Conservation (phyloP, 2,329 filamentous ascomycete genomes). For the Monilinia fructicola region DNA sequence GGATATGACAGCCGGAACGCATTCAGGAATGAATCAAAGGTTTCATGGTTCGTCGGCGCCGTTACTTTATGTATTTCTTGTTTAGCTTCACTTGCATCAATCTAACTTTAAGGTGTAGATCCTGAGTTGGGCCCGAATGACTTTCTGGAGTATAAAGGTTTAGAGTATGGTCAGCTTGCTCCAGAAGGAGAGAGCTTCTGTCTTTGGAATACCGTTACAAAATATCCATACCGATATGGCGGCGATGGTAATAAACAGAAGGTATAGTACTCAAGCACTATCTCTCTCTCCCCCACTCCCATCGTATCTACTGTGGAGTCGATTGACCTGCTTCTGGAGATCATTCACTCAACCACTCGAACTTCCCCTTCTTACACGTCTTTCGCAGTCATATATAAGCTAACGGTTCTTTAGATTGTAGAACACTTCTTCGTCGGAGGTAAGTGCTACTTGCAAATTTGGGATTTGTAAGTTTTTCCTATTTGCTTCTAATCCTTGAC, state of each 20-base stretch:
- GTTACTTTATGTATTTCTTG: neutral
- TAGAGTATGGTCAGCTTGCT: constrained; percentile 36
- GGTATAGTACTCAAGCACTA: constrained; percentile 4
- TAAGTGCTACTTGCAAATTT: constrained; percentile 59
- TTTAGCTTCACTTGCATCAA: neutral
- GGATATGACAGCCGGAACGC: constrained; percentile 11
- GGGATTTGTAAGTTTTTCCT: constrained; percentile 68
- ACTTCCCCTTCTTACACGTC: neutral
- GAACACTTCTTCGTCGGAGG: constrained; percentile 50
- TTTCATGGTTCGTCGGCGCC: constrained; percentile 8
- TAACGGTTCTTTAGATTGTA: constrained; percentile 23
- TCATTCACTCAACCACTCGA: constrained; percentile 16
- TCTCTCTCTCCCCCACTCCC: neutral
- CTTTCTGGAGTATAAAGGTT: constrained; percentile 26
- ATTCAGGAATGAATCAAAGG: neutral
- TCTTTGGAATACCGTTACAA: constrained; percentile 53
- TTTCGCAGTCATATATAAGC: neutral
- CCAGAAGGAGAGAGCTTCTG: constrained; percentile 44
- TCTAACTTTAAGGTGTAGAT: constrained; percentile 8
- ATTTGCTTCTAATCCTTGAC: neutral
- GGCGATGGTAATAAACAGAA: constrained; percentile 48
- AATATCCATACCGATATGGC: constrained; percentile 61
- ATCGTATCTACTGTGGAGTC: constrained; percentile 1
- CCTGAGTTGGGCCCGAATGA: constrained; percentile 21
- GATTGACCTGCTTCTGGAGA: neutral